phyloP scores from a whole-genome alignment of 768 basidiomycete species.

The Gymnopilus dilepis region DNA sequence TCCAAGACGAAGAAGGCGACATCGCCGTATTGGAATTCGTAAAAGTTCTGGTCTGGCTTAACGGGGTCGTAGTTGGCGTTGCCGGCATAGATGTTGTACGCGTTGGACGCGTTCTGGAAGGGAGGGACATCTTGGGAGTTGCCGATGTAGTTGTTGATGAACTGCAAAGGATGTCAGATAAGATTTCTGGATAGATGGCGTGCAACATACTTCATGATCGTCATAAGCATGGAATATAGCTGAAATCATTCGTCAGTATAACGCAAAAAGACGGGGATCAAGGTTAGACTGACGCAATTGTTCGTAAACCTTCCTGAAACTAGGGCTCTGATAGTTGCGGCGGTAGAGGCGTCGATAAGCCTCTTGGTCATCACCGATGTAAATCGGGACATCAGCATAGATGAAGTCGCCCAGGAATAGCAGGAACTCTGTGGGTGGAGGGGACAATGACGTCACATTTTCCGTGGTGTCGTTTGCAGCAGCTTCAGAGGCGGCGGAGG shows the following conservation, averaged over 20 bases:
- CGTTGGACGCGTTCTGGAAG: constrained; percentile 61
- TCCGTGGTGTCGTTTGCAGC: constrained; percentile 11
- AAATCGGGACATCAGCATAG: constrained; percentile 73
- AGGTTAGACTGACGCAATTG: constrained; percentile 59
- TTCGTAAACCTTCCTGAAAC: constrained; percentile 72
- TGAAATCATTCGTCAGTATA: constrained; percentile 28
- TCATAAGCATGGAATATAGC: constrained; percentile 75
- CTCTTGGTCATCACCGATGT: constrained; percentile 60
- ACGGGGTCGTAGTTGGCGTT: constrained; percentile 64
- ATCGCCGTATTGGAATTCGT: constrained; percentile 69
- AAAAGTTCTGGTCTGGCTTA: constrained; percentile 53
- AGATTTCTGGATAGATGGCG: not conserved
- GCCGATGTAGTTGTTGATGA: constrained; percentile 73
- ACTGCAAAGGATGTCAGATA: constrained; percentile 35
- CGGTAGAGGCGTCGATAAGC: constrained; percentile 71
- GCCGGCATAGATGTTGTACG: constrained; percentile 68
- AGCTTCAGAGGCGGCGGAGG: constrained; percentile 13
- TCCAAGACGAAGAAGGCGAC: constrained; percentile 81
- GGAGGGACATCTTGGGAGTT: constrained; percentile 56
- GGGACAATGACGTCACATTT: constrained; percentile 7
- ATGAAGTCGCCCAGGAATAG: constrained; percentile 79
- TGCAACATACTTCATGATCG: constrained; percentile 63
- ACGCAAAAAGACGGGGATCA: not conserved
- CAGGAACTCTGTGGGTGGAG: constrained; percentile 57
- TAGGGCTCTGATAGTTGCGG: constrained; percentile 65